Evolutionary conservation across 805 yeast species (phyloP), one percentile per base, ranked within the genome.

Genomic region (Pichia scutulata): DNA sequence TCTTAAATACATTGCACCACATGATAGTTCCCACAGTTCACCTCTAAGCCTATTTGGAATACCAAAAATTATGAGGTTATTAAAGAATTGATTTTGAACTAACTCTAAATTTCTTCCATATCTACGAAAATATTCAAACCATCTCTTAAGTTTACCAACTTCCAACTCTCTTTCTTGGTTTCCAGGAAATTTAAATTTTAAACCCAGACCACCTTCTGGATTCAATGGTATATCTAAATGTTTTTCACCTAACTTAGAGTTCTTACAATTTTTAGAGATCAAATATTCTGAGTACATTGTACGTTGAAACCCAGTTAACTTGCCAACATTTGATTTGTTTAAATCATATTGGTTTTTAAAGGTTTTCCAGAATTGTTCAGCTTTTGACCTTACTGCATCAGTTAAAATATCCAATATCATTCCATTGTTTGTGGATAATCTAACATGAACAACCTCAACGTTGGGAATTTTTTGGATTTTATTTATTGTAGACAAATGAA

Each of bases 41-140:
- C 99, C 99, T 57, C 99, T 76, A 48, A 93, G 71, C 52, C 95
- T 76, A 62, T 92, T 92, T n/a, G 98, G 98, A 23, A 93, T 74
- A 0, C 99, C 98, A 16, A 90, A 93, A 46, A 97, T 75, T 9
- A 93, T 77, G 46, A 93, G 75, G 60, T 86, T 86, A 65, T 82
- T 86, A 61, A 89, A 95, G 61, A 82, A 79, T 39, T 82, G 87
- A 50, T 85, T 87, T 44, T 81, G 77, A 1, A 87, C 75, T 19
- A 92, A 59, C 0, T 95, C 81, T 47, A 93, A 69, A 60, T 90
- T 89, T 44, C 96, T 74, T 26, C 99, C 99, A 60, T 89, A 84
- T 19, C 79, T 78, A 51, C 84, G 75, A 64, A 90, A 86, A 60
- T 86, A 85, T 60, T 92, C 97, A 62, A 87, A 89, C 99, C 99